Percentiles rank a stretch among this genome's conserved stretches.
Evolutionary conservation across 495 filamentous ascomycete species (phyloP).

Genomic region (Aspergillus ostianus): DNA sequence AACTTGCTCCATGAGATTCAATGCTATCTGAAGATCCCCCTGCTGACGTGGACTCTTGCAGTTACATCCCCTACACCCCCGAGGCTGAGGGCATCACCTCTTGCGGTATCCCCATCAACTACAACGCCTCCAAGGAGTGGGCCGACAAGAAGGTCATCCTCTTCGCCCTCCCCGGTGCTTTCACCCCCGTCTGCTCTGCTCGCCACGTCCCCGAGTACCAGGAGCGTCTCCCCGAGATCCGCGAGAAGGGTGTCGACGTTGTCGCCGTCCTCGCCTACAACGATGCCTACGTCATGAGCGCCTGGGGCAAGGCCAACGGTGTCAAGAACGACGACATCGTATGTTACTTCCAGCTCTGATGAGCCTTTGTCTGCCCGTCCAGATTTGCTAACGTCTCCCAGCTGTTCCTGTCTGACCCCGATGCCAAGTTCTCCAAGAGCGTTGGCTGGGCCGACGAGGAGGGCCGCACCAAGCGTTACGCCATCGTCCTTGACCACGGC

Average conservation of each 20-base stretch:
- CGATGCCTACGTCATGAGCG: slow-evolving; percentile 89
- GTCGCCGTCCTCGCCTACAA: slow-evolving; percentile 86
- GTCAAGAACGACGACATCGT: slow-evolving; percentile 79
- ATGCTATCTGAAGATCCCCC: not conserved
- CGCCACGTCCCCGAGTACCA: slow-evolving; percentile 87
- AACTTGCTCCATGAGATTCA: not conserved
- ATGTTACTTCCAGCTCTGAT: slow-evolving; percentile 23
- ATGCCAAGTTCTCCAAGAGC: slow-evolving; percentile 72
- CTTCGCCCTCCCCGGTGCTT: slow-evolving; percentile 87
- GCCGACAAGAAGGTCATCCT: slow-evolving; percentile 87
- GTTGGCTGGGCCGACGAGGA: slow-evolving; percentile 79
- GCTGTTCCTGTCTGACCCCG: slow-evolving; percentile 85
- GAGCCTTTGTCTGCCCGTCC: too few species aligned
- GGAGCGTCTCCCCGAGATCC: slow-evolving; percentile 66
- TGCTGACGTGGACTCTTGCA: slow-evolving; percentile 31
- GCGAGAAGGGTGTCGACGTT: slow-evolving; percentile 81
- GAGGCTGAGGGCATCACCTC: slow-evolving; percentile 67
- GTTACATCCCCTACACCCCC: slow-evolving; percentile 66
- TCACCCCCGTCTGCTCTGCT: slow-evolving; percentile 91
- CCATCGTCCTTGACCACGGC: slow-evolving; percentile 84
- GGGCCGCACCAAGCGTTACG: slow-evolving; percentile 76
- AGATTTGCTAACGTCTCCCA: slow-evolving; percentile 32
- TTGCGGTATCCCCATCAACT: slow-evolving; percentile 77
- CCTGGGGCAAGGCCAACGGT: slow-evolving; percentile 92
- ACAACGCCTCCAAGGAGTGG: slow-evolving; percentile 84